Base-by-base conservation (phyloP, 2,329 filamentous ascomycete species). In the Ascochyta lentis region DNA sequence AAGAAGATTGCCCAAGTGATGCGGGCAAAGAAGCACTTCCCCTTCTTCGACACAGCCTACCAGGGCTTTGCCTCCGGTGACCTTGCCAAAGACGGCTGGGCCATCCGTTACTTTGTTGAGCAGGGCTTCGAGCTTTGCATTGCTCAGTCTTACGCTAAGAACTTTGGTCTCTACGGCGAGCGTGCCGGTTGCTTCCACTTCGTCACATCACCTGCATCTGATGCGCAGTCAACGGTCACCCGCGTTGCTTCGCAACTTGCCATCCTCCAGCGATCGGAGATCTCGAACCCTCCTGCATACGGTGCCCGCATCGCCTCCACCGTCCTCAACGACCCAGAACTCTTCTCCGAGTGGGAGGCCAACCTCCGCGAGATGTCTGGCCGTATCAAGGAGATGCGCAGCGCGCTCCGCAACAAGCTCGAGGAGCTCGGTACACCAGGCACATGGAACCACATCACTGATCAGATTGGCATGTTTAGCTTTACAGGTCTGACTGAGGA, bases 401-500 rank as follows among this genome's bases (percentile, higher is more conserved):
- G 86, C 70, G 86, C 85, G 3, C 80, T 99, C 66, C 86, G 91
- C 46, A 79, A 81, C 52, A 91, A 93, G 77, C 86, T 99, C 10
- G 94, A 98, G 79, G 86, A 88, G 71, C 84, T 94, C 56, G 86
- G 86, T 27, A 97, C 95, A 0, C 94, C 94, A 0, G 94, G 94
- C 29, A 89, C 85, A 13, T 99, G 95, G 95, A 91, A 93, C 72
- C 95, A 99, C 79, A 96, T 99, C 75, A 97, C 93, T 15, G 91
- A 96, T 70, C 95, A 99, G 84, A 99, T 99, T 73, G 95, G 95
- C 80, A 99, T 99, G 95, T 99, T 99, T 81, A 94, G 89, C 76
- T 99, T 96, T 77, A 96, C 91, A 0, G 91, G 91, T 12, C 78
- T 96, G 74, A 84, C 76, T 12, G 89, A 92, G 79, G 74, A 84